Conservation (phyloP, 1,139 yeast genomes). For the Debaryomyces fabryi region DNA sequence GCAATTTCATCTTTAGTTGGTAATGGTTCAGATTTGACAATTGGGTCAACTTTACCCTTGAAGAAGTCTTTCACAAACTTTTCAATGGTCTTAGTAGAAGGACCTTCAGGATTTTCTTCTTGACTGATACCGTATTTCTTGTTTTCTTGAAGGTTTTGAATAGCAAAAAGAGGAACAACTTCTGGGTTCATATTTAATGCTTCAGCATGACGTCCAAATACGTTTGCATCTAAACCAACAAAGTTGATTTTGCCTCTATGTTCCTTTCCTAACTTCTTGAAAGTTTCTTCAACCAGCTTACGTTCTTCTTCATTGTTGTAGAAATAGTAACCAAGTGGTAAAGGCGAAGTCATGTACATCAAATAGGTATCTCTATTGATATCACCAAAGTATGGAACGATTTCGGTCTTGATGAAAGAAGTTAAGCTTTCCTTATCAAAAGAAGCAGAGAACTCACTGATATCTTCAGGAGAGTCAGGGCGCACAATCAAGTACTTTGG, state of each 20-base stretch:
- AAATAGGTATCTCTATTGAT: conserved; percentile 81
- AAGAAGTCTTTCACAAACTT: conserved; percentile 66
- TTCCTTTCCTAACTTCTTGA: conserved; percentile 68
- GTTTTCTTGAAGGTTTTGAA: conserved; percentile 71
- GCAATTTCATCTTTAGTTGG: conserved; percentile 71
- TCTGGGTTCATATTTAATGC: conserved; percentile 80
- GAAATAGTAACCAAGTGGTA: conserved; percentile 89
- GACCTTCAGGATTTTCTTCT: conserved; percentile 44
- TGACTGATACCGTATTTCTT: conserved; percentile 74
- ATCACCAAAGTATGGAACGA: conserved; percentile 89
- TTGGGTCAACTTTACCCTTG: conserved; percentile 68
- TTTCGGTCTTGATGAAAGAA: conserved; percentile 65
- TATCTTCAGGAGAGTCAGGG: conserved; percentile 38
- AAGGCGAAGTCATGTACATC: conserved; percentile 67
- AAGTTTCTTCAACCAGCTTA: conserved; percentile 51
- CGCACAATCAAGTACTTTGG: conserved; percentile 40
- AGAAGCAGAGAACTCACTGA: conserved; percentile 26
- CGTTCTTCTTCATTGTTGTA: conserved; percentile 72
- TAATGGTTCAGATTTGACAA: conserved; percentile 81
- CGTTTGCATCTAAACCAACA: conserved; percentile 82
- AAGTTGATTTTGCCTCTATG: conserved; percentile 82
- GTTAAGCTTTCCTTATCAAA: conserved; percentile 38
- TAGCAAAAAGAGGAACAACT: conserved; percentile 87
- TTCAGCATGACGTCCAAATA: conserved; percentile 87
- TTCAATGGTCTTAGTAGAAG: conserved; percentile 46